These are phyloP conservation scores for Mallotus japonicus DNA, from an alignment of 441 rosid genomes.

Conservation along the genomic window DNA sequence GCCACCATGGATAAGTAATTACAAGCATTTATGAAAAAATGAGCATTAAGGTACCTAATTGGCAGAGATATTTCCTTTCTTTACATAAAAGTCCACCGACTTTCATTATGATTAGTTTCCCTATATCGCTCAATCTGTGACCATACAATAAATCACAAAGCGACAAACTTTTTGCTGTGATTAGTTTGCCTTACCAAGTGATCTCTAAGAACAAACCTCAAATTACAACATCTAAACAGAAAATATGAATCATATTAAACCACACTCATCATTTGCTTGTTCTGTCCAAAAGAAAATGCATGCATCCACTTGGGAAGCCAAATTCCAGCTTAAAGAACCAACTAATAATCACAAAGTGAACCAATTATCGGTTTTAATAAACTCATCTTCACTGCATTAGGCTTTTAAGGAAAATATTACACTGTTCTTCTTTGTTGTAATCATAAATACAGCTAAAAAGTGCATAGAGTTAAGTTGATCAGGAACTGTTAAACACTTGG, in stretches of 20 bases:
- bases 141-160: neutral
- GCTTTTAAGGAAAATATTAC: neutral
- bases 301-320: neutral
- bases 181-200: constrained; percentile 2
- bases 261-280: neutral
- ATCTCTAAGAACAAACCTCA: neutral
- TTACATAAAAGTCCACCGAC: neutral
- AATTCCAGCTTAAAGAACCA: constrained; percentile 4
- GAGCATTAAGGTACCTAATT: neutral
- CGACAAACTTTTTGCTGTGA: neutral
- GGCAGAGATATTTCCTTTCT: neutral
- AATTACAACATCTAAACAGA: neutral
- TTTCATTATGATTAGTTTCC: neutral
- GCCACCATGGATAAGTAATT: neutral
- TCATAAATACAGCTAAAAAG: constrained; percentile 3
- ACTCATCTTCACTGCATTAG: neutral
- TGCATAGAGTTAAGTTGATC: neutral
- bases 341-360: neutral
- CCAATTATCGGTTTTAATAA: neutral
- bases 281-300: too few relatives aligned
- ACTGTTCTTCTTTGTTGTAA: neutral
- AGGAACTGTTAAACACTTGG: neutral
- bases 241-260: neutral
- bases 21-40: neutral
- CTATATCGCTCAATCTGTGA: neutral